Base-by-base conservation (phyloP, 139 green algal species). In the Edaphochlamys debaryana region DNA sequence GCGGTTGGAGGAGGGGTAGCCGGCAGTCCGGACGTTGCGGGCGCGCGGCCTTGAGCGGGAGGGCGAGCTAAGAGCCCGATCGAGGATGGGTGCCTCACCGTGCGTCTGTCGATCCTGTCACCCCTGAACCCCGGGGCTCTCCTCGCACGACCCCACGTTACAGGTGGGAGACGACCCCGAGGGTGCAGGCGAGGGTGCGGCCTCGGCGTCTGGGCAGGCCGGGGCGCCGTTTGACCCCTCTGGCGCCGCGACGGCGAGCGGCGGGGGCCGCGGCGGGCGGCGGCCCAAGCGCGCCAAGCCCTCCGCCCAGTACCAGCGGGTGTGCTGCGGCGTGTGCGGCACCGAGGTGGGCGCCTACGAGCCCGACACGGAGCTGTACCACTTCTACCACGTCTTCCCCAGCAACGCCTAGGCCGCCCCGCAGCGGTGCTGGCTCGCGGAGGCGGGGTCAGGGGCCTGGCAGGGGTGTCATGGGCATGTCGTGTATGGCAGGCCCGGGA, bases 361-460 rank as follows among this genome's bases (percentile, higher is more conserved):
- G 8, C 40, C 3, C 25, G 48, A 34, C 32, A 83, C 79, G 67
- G 88, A 70, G 42, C 79, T 92, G n/a, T 94, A 92, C 63, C 86
- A 92, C 54, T 90, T 94, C 17, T 91, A 89, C 77, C 88, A 94
- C 41, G 86, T 94, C 1, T 85, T 93, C 2, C 83, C 89, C 4
- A 89, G 67, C 48, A 84, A 70, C 63, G 84, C 84, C 0, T 88
- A 48, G 85, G 25, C 66, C 11, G 45, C 45, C 45, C 45, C 11
- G 45, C 45, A 54, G 45, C 45, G 11, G 45, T 9, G 13, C 11
- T 9, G 45, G 9, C 11, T 13, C 13, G 45, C 45, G 45, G 11
- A 54, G 13, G 13, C 45, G 45, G 45, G 45, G 11, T 13, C 45
- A 13, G 45, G 45, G 45, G n/a, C n/a, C 45, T 13, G 45, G 45